phyloP scores from a whole-genome alignment of 129 eudicot species.

The Centaurea solstitialis region DNA sequence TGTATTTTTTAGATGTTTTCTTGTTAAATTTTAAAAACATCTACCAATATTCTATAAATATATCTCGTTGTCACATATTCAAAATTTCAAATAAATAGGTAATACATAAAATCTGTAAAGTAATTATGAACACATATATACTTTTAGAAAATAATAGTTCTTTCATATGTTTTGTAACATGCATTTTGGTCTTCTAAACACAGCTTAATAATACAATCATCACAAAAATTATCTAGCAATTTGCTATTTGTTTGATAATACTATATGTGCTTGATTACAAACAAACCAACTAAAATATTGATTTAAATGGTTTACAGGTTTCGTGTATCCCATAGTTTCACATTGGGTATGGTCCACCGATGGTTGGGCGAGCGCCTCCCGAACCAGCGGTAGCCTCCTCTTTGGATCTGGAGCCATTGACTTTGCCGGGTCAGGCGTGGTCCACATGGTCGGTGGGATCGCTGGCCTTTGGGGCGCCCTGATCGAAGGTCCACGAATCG shows the following conservation, averaged over 20 bases:
- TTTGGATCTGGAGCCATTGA: slow-evolving; percentile 68
- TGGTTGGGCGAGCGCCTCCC: slow-evolving; percentile 70
- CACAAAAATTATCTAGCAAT: not conserved
- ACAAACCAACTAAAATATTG: not conserved
- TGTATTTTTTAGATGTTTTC: too few relatives aligned
- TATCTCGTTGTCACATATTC: too few relatives aligned
- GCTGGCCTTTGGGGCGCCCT: slow-evolving; percentile 76
- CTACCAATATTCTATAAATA: too few relatives aligned
- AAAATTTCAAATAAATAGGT: too few relatives aligned
- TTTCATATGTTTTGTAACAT: not conserved
- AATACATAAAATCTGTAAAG: too few relatives aligned
- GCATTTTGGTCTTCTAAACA: not conserved
- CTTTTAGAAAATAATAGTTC: too few relatives aligned
- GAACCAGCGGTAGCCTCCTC: slow-evolving; percentile 46
- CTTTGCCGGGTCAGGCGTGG: slow-evolving; percentile 76
- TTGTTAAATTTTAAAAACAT: too few relatives aligned
- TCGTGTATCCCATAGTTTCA: slow-evolving; percentile 66
- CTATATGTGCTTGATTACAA: too few relatives aligned
- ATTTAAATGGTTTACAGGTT: slow-evolving; percentile 34
- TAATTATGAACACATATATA: too few relatives aligned
- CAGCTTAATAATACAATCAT: not conserved
- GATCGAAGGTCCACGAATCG: slow-evolving; percentile 72
- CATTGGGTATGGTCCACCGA: slow-evolving; percentile 78
- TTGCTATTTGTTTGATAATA: not conserved
- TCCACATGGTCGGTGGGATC: slow-evolving; percentile 76